Evolutionary conservation across 129 eudicot species (phyloP).

Genomic region (Chrysanthemum lavandulifolium): DNA sequence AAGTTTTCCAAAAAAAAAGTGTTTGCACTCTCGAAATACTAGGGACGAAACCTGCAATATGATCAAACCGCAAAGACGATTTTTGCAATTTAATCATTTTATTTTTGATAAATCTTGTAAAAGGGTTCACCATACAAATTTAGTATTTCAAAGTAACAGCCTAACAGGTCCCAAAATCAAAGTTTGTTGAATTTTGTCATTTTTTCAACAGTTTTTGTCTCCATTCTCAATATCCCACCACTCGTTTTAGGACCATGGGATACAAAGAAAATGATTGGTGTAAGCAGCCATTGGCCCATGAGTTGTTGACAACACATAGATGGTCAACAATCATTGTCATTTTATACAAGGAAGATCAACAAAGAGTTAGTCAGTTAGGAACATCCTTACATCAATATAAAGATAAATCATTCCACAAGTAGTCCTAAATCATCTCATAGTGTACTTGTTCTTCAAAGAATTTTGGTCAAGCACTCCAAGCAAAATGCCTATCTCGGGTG

Average conservation of each 20-base stretch:
- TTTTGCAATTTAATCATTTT: no score
- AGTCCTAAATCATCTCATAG: neutral
- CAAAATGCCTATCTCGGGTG: neutral
- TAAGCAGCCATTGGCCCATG: neutral
- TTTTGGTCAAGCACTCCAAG: conserved; percentile 15
- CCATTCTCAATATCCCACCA: neutral
- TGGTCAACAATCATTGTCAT: neutral
- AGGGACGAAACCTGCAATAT: no score
- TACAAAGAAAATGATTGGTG: conserved; percentile 8
- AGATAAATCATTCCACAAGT: neutral
- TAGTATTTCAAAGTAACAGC: neutral
- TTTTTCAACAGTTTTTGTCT: neutral
- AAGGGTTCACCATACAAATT: no score
- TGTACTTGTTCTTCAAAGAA: neutral
- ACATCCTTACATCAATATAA: neutral
- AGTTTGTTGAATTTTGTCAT: conserved; percentile 3
- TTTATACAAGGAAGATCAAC: neutral
- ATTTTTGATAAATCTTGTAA: no score
- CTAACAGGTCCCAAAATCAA: neutral
- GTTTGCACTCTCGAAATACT: no score
- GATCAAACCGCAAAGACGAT: no score
- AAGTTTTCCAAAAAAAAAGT: no score
- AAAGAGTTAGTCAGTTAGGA: neutral
- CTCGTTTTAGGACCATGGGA: neutral
- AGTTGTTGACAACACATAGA: conserved; percentile 6